A percentile compares a stretch with the other conserved stretches of the same genome.
These are phyloP conservation scores for Ogataea glucozyma DNA, from an alignment of 805 yeast species.

Conservation along the genomic window DNA sequence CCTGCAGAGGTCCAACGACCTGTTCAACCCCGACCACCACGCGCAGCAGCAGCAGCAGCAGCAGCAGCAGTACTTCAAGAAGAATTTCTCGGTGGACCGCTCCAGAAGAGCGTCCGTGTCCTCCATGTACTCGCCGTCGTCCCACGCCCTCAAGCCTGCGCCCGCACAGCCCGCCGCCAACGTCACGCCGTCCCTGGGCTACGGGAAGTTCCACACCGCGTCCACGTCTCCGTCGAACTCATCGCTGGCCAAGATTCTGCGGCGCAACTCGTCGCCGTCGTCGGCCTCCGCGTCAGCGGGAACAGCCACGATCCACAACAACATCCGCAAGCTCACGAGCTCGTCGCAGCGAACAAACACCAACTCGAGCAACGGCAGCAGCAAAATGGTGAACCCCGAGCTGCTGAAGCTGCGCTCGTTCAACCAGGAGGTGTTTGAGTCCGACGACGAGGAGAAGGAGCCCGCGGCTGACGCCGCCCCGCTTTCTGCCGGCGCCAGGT, in stretches of 20 bases:
- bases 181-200: conserved; percentile 28
- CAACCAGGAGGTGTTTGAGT: conserved; percentile 35
- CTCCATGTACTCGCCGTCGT: conserved; percentile 28
- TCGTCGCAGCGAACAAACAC: conserved; percentile 22
- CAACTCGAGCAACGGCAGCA: conserved; percentile 18
- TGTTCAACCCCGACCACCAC: conserved; percentile 21
- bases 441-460: conserved; percentile 35
- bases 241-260: conserved; percentile 19
- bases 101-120: conserved; percentile 25
- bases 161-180: conserved; percentile 21
- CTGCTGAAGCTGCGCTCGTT: conserved; percentile 33
- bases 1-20: conserved; percentile 30
- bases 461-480: conserved; percentile 24
- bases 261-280: conserved; percentile 22
- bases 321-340: conserved; percentile 15
- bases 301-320: conserved; percentile 13
- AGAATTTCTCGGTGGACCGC: conserved; percentile 17
- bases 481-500: conserved; percentile 8
- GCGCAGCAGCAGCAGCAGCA: conserved; percentile 10
- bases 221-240: conserved; percentile 25
- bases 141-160: conserved; percentile 23
- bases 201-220: conserved; percentile 22
- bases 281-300: conserved; percentile 13
- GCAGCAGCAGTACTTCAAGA: conserved; percentile 17
- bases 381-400: conserved; percentile 25